Evolutionary conservation across 2,329 filamentous ascomycete genomes (phyloP), one percentile per base, ranked within the genome.

Genomic region (Colletotrichum chlorophyti): DNA sequence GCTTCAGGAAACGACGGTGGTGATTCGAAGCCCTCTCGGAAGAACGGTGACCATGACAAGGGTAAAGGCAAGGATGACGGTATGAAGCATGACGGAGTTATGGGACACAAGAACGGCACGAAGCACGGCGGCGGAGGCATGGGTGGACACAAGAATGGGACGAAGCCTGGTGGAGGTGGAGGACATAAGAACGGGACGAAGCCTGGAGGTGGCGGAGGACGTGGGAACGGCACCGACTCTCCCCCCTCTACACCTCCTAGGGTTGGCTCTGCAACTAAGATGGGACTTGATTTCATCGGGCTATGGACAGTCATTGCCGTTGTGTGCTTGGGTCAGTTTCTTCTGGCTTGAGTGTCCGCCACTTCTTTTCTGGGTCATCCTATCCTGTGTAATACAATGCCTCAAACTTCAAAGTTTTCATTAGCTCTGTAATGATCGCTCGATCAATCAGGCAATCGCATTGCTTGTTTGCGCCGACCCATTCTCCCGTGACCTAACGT

Each of bases 261-360:
- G 4, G 19, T n/a, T 4, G 32, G 38, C 31, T 43, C 55, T 9
- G 38, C 55, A 5, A 14, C 43, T 1, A 40, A 31, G 15, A n/a
- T 11, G 14, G 24, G 12, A 5, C 27, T 43, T 9, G 43, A 51
- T 0, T 10, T 59, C 11, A 32, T 37, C 3, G 53, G 43, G 31
- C 19, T 55, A 11, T 21, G 53, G 55, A 29, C 55, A 2, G 40
- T 43, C 24, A 32, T 34, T n/a, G 37, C 32, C 4, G 37, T 59
- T 2, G 55, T 55, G 26, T 59, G 51, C 15, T 5, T 49, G 12
- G 55, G 55, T 8, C 55, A 55, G 4, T 55, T 40, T 8, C 14
- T 59, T 12, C 7, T 59, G 37, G 51, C 43, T 40, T 59, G n/a
- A 49, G 27, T 23, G 19, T 19, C n/a, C n/a, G n/a, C n/a, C n/a